Evolutionary conservation across 306 rosid species (phyloP).

Genomic region (Acacia acuminata): DNA sequence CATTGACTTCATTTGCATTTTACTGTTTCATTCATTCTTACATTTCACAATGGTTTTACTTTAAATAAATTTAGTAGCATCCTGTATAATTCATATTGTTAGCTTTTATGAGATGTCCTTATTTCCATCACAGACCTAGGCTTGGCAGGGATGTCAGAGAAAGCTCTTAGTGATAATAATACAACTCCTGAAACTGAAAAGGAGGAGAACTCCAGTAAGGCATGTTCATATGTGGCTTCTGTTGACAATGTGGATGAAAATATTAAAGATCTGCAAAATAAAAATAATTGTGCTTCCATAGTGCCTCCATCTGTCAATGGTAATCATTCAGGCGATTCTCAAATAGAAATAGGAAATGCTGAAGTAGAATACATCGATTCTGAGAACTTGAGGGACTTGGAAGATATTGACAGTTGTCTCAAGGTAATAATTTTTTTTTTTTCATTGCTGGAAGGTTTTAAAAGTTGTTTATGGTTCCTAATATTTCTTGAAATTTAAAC

Average conservation of each 20-base stretch:
- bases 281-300: conserved; percentile 44
- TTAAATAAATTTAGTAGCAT: not conserved
- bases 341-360: conserved; percentile 49
- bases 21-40: not conserved
- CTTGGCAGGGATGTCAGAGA: conserved; percentile 75
- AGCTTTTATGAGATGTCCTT: conserved; percentile 27
- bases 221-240: conserved; percentile 46
- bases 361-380: conserved; percentile 94
- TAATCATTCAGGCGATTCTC: conserved; percentile 47
- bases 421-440: conserved; percentile 56
- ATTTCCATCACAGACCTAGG: conserved; percentile 43
- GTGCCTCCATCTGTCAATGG: conserved; percentile 66
- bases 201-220: conserved; percentile 66
- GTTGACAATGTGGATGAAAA: conserved; percentile 56
- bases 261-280: conserved; percentile 57
- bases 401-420: conserved; percentile 66
- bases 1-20: conserved; percentile 27
- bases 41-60: not conserved
- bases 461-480: not conserved
- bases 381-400: conserved; percentile 78
- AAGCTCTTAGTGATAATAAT: conserved; percentile 77
- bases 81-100: conserved; percentile 6
- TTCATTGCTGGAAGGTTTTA: not conserved
- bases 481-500: not conserved
- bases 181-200: conserved; percentile 69